Conservation (phyloP, 306 rosid genomes). For the Medicago ruthenica region DNA sequence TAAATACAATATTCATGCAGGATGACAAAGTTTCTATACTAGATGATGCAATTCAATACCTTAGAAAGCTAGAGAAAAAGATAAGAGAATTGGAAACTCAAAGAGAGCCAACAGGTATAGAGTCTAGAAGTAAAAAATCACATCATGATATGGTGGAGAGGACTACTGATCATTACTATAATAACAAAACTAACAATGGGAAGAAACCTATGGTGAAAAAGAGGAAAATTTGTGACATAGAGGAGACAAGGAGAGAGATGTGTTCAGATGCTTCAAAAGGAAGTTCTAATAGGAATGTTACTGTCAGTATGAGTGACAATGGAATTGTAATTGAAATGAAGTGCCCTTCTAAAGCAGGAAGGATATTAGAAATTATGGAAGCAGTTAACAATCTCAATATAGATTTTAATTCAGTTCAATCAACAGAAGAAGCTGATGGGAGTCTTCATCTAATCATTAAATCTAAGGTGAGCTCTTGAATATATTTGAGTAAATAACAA, state of each 20-base stretch:
- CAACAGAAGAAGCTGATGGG: constrained; percentile 65
- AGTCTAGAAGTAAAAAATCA: constrained; percentile 54
- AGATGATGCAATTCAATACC: constrained; percentile 75
- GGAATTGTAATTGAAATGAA: constrained; percentile 63
- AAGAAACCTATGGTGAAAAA: constrained; percentile 62
- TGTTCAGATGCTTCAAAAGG: constrained; percentile 40
- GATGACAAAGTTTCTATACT: constrained; percentile 87
- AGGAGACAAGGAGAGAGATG: constrained; percentile 50
- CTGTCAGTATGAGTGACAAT: constrained; percentile 50
- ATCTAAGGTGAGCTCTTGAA: constrained; percentile 61
- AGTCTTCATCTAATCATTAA: constrained; percentile 62
- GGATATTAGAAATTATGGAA: constrained; percentile 70
- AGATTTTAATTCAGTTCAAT: constrained; percentile 77
- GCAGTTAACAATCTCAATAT: constrained; percentile 57
- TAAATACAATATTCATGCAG: constrained; percentile 48
- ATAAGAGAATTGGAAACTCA: constrained; percentile 69
- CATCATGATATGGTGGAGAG: constrained; percentile 63
- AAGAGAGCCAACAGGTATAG: constrained; percentile 48
- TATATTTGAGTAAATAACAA: background rate
- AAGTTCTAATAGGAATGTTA: constrained; percentile 48
- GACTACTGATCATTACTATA: constrained; percentile 69
- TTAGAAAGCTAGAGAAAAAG: constrained; percentile 74
- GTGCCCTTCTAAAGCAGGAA: constrained; percentile 64
- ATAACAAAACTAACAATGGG: constrained; percentile 54
- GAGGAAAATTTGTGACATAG: constrained; percentile 72